Evolutionary conservation across 225 moss, liverwort and hornwort species (phyloP), one percentile per base, ranked within the genome.

Genomic region (Takakia lepidozioides): DNA sequence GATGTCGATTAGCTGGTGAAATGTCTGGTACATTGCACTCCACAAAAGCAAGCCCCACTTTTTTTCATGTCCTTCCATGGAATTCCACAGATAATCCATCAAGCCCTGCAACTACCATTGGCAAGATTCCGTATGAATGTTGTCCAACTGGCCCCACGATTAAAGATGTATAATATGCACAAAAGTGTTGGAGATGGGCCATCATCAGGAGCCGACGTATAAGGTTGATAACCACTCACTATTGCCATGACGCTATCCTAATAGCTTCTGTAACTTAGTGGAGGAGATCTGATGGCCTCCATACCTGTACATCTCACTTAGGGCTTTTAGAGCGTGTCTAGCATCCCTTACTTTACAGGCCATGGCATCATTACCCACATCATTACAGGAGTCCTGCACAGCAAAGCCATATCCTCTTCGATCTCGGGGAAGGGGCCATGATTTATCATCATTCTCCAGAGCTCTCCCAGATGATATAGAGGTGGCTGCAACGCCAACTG

Each of bases 381-480:
- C 19, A 20, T 38, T 25, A 8, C 55, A 66, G 25, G 60, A 53
- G 10, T 70, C 70, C 30, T 57, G 57, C 28, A 53, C 66, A 44
- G 70, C 67, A 19, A 53, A 66, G 49, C 74, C 76, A 49, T 76
- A 87, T 51, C 77, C 70, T 49, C 70, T 59, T 55, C 68, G 78
- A 14, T 84, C 72, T 50, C 67, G 74, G 0, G 85, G 92, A 24
- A 48, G 71, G 10, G 88, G 92, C 41, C 88, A 67, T 3, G 83
- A 88, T 56, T 72, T 93, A 16, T 88, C 92, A 59, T 93, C 85
- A 3, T 74, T 75, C 27, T 63, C 73, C 43, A 59, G 5, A 16
- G 46, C 48, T 9, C 64, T 76, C 36, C 43, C 36, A 30, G 25
- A 47, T 17, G 23, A 21, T 5, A 39, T 35, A 10, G 54, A 0